Base-by-base conservation (phyloP, 768 basidiomycete genomes). In the Leccinum broughii region DNA sequence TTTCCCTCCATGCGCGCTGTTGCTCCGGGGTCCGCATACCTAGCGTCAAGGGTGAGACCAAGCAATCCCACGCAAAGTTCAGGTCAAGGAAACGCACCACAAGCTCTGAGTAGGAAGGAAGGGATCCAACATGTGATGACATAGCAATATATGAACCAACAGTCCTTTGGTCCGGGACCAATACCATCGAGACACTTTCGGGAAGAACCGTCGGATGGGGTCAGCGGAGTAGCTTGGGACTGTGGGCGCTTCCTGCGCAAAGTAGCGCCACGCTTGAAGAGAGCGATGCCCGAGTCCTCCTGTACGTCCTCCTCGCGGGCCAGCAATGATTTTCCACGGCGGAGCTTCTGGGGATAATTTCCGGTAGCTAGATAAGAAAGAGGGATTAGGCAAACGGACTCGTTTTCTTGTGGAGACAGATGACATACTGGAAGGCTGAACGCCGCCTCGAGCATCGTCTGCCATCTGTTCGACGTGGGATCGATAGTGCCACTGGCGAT, bases 1-100 rank as follows among this genome's bases (percentile, higher is more conserved):
- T 99, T 77, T 99, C 97, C 63, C 97, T 83, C 95, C 95, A 99
- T 48, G 97, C 97, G 53, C 94, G 86, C 73, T 97, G 95, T 65
- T 90, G 90, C 64, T 99, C 97, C 0, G 93, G 90, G 30, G 89
- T 95, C 57, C 84, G 83, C 64, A 97, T 89, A 57, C 95, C 93
- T 95, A 61, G 30, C 55, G 52, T 52, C 39, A 57, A 49, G 13
- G 15, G 46, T 69, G 34, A 75, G 60, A 52, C 6, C 10, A 14
- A 35, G 26, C 37, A 48, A 39, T 46, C 32, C 3, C 37, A 28
- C 9, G 3, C 51, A 37, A 37, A 17, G 9, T 6, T 41, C 51
- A 57, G 13, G 53, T 49, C 46, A 83, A 55, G 15, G 53, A 50
- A 46, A 83, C 90, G 61, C 70, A 93, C 93, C 94, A 67, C 91